Base-by-base conservation (phyloP, 2,329 filamentous ascomycete species). In the Botrytis galanthina region DNA sequence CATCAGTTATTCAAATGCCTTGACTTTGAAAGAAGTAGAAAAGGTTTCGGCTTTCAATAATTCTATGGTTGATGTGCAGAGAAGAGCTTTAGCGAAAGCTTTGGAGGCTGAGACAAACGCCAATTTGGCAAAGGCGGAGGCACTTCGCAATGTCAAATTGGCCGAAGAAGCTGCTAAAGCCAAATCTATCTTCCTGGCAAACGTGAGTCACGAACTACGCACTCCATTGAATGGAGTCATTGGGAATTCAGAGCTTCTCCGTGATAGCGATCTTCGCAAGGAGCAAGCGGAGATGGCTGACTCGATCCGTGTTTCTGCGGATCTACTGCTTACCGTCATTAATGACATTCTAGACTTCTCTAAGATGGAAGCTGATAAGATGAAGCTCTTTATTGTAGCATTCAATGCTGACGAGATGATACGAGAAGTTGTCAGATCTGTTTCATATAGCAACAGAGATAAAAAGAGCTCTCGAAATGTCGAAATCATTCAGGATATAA, bases 311-410 rank as follows among this genome's bases (percentile, higher is more conserved):
- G 88, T 95, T 46, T 97, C 93, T 67, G 94, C 93, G 0, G 94
- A 98, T 80, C 90, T 96, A 26, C 84, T 98, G 22, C 85, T 98
- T 39, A 96, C 94, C 0, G 93, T 98, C 66, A 98, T 98, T 83
- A 98, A 98, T 80, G 95, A 98, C 80, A 97, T 98, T 71, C 86
- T 98, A 7, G 95, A 98, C 82, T 97, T 97, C 81, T 97, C 94
- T 42, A 97, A 97, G 82, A 94, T 96, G 84, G 94, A 97, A 81
- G 93, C 92, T 4, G 93, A 95, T 78, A 92, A 94, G 81, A 91
- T 97, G 84, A 94, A 96, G 80, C 88, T 95, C 1, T 93, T 93
- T 80, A 87, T 91, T 74, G 90, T 90, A 72, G 88, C 89, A 12
- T 91, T 91, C 82, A 91, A 90, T 76, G 88, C 90, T 0, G 86